These are phyloP conservation scores for Candida schatavii DNA, from an alignment of 805 yeast genomes.

Conservation along the genomic window DNA sequence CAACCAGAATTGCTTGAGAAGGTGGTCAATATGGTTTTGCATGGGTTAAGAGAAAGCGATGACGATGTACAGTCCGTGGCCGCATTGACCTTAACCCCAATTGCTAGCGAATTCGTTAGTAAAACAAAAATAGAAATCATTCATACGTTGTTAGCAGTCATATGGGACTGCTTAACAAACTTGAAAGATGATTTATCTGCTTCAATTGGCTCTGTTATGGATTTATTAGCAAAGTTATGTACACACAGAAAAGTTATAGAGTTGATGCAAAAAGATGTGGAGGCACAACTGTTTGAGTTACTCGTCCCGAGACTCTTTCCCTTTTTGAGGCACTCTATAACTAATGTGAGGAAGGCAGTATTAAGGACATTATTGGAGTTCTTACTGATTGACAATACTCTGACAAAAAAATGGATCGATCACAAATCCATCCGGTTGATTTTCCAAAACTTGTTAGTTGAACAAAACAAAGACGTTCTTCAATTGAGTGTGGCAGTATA, in stretches of 20 bases:
- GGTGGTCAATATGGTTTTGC: conserved; percentile 80
- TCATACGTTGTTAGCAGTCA: conserved; percentile 54
- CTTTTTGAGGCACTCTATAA: conserved; percentile 88
- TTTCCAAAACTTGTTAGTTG: conserved; percentile 84
- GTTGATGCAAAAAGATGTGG: conserved; percentile 57
- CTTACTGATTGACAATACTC: conserved; percentile 51
- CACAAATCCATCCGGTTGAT: conserved; percentile 69
- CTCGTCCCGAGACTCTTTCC: conserved; percentile 92
- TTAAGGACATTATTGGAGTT: conserved; percentile 78
- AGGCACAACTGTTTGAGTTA: conserved; percentile 50
- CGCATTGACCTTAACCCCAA: conserved; percentile 88
- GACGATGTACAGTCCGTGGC: conserved; percentile 98
- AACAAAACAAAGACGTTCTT: conserved; percentile 77
- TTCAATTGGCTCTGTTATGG: conserved; percentile 95
- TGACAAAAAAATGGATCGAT: conserved; percentile 69
- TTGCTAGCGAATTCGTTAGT: conserved; percentile 78
- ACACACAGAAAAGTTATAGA: conserved; percentile 74
- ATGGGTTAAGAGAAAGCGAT: conserved; percentile 73
- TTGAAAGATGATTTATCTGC: conserved; percentile 91
- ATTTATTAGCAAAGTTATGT: conserved; percentile 82
- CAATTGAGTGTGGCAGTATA: conserved; percentile 63
- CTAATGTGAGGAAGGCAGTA: conserved; percentile 87
- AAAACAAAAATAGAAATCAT: conserved; percentile 51
- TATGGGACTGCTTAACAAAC: conserved; percentile 88
- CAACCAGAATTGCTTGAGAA: conserved; percentile 60